Evolutionary conservation across 2,329 filamentous ascomycete genomes (phyloP).

Genomic region (Fusarium staphyleae): DNA sequence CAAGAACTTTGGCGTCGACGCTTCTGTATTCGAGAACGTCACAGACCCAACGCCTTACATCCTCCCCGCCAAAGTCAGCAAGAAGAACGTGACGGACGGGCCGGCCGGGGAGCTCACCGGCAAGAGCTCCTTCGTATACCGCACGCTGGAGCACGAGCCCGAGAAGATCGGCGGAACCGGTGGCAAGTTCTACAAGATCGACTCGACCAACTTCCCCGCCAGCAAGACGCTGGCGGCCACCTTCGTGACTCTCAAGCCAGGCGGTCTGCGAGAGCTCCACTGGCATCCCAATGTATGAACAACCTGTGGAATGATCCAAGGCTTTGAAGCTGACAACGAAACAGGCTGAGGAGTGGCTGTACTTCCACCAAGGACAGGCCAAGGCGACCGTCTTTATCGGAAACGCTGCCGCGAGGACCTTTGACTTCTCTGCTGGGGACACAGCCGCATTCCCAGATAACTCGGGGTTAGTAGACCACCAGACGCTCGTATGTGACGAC

Average conservation of each 20-base stretch:
- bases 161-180: conserved; percentile 67
- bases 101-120: conserved; percentile 59
- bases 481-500: too few relatives aligned
- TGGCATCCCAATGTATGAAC: conserved; percentile 72
- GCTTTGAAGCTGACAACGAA: neutral
- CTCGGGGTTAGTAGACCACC: conserved; percentile 50
- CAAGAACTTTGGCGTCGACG: conserved; percentile 72
- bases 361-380: conserved; percentile 69
- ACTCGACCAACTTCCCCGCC: conserved; percentile 71
- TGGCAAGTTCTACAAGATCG: conserved; percentile 68
- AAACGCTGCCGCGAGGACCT: conserved; percentile 66
- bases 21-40: conserved; percentile 64
- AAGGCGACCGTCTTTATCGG: conserved; percentile 72
- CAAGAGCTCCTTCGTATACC: conserved; percentile 69
- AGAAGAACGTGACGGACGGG: conserved; percentile 46
- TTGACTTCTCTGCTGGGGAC: conserved; percentile 72
- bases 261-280: conserved; percentile 69
- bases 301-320: neutral
- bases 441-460: conserved; percentile 74
- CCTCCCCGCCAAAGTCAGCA: conserved; percentile 60
- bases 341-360: conserved; percentile 73
- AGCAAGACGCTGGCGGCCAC: conserved; percentile 71
- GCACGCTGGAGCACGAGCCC: conserved; percentile 61
- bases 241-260: conserved; percentile 68
- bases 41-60: conserved; percentile 69